Conservation (phyloP, 2,329 filamentous ascomycete species). For the Pseudogymnoascus sp. region DNA sequence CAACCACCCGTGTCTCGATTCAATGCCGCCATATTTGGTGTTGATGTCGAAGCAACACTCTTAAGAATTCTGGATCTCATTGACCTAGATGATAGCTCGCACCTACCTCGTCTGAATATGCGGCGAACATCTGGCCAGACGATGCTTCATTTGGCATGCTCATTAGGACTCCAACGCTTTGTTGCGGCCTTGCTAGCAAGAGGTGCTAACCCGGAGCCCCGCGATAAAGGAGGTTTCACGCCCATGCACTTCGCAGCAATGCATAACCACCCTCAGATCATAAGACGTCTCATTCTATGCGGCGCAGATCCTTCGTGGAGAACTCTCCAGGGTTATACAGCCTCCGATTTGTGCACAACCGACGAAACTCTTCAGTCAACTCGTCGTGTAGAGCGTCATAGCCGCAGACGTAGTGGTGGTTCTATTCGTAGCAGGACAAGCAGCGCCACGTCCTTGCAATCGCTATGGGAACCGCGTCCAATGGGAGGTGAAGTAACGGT, state of each 20-base stretch:
- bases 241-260: conserved; percentile 75
- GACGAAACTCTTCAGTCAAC: conserved; percentile 56
- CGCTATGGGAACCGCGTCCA: conserved; percentile 54
- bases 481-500: conserved; percentile 30
- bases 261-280: conserved; percentile 66
- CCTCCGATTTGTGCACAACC: conserved; percentile 63
- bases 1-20: conserved; percentile 37
- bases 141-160: conserved; percentile 71
- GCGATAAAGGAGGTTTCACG: conserved; percentile 73
- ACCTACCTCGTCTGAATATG: conserved; percentile 59
- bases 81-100: conserved; percentile 65
- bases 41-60: conserved; percentile 37
- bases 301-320: conserved; percentile 64
- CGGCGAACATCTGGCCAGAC: conserved; percentile 62
- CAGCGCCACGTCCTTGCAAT: conserved; percentile 59
- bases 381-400: conserved; percentile 51
- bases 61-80: conserved; percentile 70
- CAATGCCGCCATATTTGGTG: conserved; percentile 29
- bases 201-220: conserved; percentile 66
- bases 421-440: conserved; percentile 51
- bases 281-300: conserved; percentile 62
- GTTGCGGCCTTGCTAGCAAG: conserved; percentile 68
- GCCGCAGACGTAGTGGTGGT: conserved; percentile 58
- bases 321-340: conserved; percentile 61
- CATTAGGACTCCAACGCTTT: conserved; percentile 65